Conservation (phyloP, 345 rosid genomes). For the Sonneratia caseolaris region DNA sequence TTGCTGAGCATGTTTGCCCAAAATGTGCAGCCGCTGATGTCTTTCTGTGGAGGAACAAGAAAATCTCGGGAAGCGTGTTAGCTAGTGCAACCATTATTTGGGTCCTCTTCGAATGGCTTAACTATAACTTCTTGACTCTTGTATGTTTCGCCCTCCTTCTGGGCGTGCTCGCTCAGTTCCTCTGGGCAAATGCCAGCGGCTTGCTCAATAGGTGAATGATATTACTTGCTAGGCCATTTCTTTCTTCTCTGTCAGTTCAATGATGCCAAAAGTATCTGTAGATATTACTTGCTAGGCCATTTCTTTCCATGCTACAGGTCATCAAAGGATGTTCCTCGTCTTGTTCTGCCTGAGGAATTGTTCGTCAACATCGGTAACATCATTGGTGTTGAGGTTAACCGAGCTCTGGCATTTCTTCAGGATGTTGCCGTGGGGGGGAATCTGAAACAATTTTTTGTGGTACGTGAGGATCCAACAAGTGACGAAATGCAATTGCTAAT, state of each 20-base stretch:
- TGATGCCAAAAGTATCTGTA: neutral
- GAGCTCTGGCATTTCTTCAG: slow-evolving; percentile 58
- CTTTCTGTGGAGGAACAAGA: slow-evolving; percentile 87
- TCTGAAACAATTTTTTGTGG: slow-evolving; percentile 73
- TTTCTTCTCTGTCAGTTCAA: neutral
- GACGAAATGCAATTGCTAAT: neutral
- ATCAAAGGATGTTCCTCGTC: slow-evolving; percentile 57
- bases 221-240: neutral
- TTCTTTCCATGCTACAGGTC: slow-evolving; percentile 33
- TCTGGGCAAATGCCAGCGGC: slow-evolving; percentile 70
- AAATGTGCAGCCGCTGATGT: slow-evolving; percentile 81
- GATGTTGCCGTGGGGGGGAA: slow-evolving; percentile 53
- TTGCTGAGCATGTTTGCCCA: neutral
- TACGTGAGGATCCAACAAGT: slow-evolving; percentile 12
- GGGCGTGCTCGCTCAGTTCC: slow-evolving; percentile 68
- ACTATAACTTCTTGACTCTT: slow-evolving; percentile 66
- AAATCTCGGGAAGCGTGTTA: slow-evolving; percentile 65
- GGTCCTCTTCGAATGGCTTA: slow-evolving; percentile 87
- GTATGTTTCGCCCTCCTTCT: slow-evolving; percentile 57
- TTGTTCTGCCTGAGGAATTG: slow-evolving; percentile 63
- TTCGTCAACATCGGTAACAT: slow-evolving; percentile 53
- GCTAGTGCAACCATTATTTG: slow-evolving; percentile 65
- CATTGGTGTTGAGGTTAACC: slow-evolving; percentile 57
- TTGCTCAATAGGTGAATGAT: slow-evolving; percentile 41
- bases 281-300: neutral